Conservation (phyloP, 2,329 filamentous ascomycete species). For the Alternaria sp. region DNA sequence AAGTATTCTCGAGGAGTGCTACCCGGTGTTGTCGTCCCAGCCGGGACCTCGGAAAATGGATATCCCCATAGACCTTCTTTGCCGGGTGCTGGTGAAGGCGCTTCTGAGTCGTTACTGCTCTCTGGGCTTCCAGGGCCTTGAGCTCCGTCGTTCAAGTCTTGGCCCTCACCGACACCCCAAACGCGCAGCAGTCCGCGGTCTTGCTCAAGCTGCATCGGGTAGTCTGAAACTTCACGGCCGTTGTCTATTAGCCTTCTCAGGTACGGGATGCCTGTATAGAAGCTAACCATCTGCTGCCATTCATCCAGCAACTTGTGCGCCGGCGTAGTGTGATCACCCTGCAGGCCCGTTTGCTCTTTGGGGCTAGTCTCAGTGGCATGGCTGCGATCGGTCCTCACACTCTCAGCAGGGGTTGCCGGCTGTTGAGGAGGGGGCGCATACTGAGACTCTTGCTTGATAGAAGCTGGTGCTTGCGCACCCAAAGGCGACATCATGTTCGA, state of each 20-base stretch:
- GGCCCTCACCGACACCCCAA: conserved; percentile 81
- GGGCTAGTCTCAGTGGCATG: conserved; percentile 22
- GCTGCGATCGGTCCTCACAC: conserved; percentile 40
- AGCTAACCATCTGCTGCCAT: conserved; percentile 66
- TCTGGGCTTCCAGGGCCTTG: conserved; percentile 47
- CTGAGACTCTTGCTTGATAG: conserved; percentile 43
- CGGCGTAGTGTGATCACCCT: conserved; percentile 88
- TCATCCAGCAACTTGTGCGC: conserved; percentile 78
- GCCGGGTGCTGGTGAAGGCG: conserved; percentile 52
- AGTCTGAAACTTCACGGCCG: conserved; percentile 68
- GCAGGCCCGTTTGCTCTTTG: conserved; percentile 62
- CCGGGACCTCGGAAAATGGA: conserved; percentile 52
- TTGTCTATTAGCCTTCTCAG: conserved; percentile 72
- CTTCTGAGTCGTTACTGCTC: conserved; percentile 52
- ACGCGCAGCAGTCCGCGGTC: conserved; percentile 76
- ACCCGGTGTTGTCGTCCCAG: conserved; percentile 39
- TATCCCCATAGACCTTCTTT: conserved; percentile 61
- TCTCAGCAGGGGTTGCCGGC: conserved; percentile 47
- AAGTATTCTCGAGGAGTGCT: conserved; percentile 39
- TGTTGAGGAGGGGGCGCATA: conserved; percentile 34
- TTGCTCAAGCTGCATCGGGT: conserved; percentile 80
- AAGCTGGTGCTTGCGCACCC: conserved; percentile 35
- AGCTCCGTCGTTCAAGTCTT: conserved; percentile 64
- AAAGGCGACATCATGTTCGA: conserved; percentile 42
- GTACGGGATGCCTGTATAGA: conserved; percentile 61